Base-by-base conservation (phyloP, 1,139 yeast genomes). In the Hyphopichia wangnamkhiaoensis region DNA sequence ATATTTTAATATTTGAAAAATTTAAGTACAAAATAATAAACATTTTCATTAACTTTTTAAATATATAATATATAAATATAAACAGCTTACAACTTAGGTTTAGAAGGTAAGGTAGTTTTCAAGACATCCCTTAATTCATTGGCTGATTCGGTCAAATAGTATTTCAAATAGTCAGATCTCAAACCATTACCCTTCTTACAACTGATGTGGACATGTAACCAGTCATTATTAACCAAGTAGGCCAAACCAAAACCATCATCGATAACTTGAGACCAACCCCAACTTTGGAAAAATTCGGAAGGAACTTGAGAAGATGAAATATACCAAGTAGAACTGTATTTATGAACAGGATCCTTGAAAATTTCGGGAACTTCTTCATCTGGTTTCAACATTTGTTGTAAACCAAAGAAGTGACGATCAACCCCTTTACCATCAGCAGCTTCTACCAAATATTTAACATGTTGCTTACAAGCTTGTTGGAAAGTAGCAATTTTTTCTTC, bases 261-360 rank as follows among this genome's bases (percentile, higher is more conserved):
- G 53, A 86, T 82, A 40, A 93, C 98, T 63, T 94, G 96, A 18
- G 96, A 83, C 90, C 91, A 93, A 37, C 98, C 98, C 78, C 93
- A 93, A 39, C 95, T 93, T 61, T 89, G 90, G 68, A 89, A 88
- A 65, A 71, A 74, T 60, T 89, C 95, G 9, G 95, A 84, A 12
- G 95, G 87, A 51, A 93, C 74, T 66, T 93, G 98, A 2, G 97
- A 89, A 5, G 96, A 80, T 13, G 96, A 87, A 41, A 93, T 63
- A 63, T 77, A 84, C 98, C 98, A 93, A 28, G 86, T 78, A 37
- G 80, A 70, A 12, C 95, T 84, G 71, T 88, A 90, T 34, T 71
- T 57, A 59, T 76, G 88, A 45, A 87, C 68, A 15, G 95, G 89
- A 63, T 93, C 95, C 31, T 72, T 61, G 74, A 82, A 90, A 38